Percentiles rank a stretch among this genome's conserved stretches.
phyloP scores from a whole-genome alignment of 2,329 filamentous ascomycete species.

The Sclerotinia borealis region DNA sequence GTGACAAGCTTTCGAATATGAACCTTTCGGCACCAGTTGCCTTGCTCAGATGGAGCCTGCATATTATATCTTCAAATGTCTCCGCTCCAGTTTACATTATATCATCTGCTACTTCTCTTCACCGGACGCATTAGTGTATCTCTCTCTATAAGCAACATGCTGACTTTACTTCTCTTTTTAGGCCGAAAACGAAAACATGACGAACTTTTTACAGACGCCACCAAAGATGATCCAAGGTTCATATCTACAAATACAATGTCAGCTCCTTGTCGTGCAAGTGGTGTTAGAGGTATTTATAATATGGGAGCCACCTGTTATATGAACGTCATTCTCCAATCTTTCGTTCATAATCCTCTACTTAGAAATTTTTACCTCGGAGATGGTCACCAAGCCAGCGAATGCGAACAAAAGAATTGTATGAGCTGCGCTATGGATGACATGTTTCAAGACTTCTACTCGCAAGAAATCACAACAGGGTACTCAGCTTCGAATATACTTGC shows the following conservation, averaged over 20 bases:
- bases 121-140: not conserved
- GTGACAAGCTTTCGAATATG: not conserved
- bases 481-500: constrained; percentile 85
- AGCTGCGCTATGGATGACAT: constrained; percentile 69
- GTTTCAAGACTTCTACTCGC: constrained; percentile 64
- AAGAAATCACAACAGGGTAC: constrained; percentile 80
- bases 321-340: constrained; percentile 88
- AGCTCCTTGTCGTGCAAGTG: constrained; percentile 78
- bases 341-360: constrained; percentile 88
- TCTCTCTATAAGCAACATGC: not conserved
- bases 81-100: not conserved
- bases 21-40: not conserved
- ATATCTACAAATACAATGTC: constrained; percentile 72
- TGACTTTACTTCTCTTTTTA: constrained; percentile 25
- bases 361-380: constrained; percentile 89
- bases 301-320: constrained; percentile 99
- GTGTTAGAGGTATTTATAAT: constrained; percentile 89
- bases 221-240: constrained; percentile 68
- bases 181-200: constrained; percentile 71
- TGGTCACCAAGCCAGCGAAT: constrained; percentile 75
- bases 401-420: constrained; percentile 55
- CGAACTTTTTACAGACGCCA: constrained; percentile 58
- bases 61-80: not conserved
- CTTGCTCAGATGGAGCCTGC: not conserved
- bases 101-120: not conserved